Base-by-base conservation (phyloP, 140 eudicot genomes). In the Stevia rebaudiana region DNA sequence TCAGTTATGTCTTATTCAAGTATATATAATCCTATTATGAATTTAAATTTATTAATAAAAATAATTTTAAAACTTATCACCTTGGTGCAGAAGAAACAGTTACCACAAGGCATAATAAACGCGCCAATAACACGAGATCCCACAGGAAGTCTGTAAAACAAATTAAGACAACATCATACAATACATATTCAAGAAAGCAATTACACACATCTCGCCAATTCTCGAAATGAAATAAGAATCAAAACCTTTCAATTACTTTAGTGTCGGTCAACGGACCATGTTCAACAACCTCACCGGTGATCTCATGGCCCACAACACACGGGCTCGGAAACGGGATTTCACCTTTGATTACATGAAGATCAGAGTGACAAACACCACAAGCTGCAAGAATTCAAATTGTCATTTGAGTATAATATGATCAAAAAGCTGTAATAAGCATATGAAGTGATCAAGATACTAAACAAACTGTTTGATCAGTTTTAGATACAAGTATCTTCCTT, bases 311-410 rank as follows among this genome's bases (percentile, higher is more conserved):
- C 48, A 92, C 53, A 39, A 88, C 95, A 74, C 98, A 88, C 43
- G 98, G 96, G 71, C 88, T 85, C 13, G 95, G 69, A 56, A 92
- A 92, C 1, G 96, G 98, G 59, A 92, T 82, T 70, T 92, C 96
- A 24, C 98, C 98, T 77, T 92, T 92, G 24, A 92, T 49, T 62
- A 92, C 96, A 50, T 92, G 98, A 54, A 92, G 89, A 67, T 92
- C 96, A 3, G 98, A 92, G 82, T 92, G 96, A 69, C 98, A 92
- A 4, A 92, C 96, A 35, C 98, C 98, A 69, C 98, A 92, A 53
- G 98, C 98, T 92, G 91, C 81, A 82, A 82, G 10, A 33, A 28
- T 25, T 61, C 22, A 59, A 70, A 28, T 3, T 25, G 40, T 25
- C 22, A 54, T 54, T 24, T 23, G 18, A 52, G 17, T 52, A 11